These are phyloP conservation scores for Debaryomyces tyrocola DNA, from an alignment of 805 yeast species.

Conservation along the genomic window DNA sequence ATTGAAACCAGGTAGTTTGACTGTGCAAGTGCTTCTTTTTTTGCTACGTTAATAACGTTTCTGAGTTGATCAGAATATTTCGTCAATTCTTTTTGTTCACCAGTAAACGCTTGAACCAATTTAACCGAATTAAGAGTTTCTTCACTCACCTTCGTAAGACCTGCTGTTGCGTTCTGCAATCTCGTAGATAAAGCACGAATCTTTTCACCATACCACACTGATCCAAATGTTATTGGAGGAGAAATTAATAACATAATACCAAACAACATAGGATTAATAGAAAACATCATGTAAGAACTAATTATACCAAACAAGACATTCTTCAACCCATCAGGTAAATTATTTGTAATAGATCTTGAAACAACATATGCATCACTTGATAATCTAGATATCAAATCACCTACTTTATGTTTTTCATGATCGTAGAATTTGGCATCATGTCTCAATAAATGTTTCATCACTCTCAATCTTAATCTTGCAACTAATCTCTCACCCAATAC, in stretches of 20 bases:
- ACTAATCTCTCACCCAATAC: conserved; percentile 45
- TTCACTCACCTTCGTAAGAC: conserved; percentile 43
- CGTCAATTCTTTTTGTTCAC: conserved; percentile 40
- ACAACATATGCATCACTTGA: conserved; percentile 49
- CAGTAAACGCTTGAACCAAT: conserved; percentile 44
- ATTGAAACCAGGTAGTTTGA: conserved; percentile 45
- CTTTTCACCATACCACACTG: conserved; percentile 46
- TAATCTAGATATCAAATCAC: conserved; percentile 44
- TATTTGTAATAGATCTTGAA: conserved; percentile 41
- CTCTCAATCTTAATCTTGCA: conserved; percentile 40
- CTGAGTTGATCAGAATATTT: conserved; percentile 40
- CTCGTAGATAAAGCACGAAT: conserved; percentile 40
- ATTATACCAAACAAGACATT: conserved; percentile 42
- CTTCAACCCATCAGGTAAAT: conserved; percentile 46
- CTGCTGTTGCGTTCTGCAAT: conserved; percentile 46
- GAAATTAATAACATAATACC: conserved; percentile 45
- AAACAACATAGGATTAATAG: conserved; percentile 41
- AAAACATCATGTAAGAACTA: conserved; percentile 45
- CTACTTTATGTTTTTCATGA: conserved; percentile 45
- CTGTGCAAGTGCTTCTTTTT: conserved; percentile 45
- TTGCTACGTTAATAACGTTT: conserved; percentile 42
- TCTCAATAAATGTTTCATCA: conserved; percentile 42
- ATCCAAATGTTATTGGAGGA: conserved; percentile 46
- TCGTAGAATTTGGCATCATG: conserved; percentile 45
- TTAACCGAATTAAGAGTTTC: conserved; percentile 45